Evolutionary conservation across 2,329 filamentous ascomycete genomes (phyloP).

Genomic region (Fusarium miscanthi): DNA sequence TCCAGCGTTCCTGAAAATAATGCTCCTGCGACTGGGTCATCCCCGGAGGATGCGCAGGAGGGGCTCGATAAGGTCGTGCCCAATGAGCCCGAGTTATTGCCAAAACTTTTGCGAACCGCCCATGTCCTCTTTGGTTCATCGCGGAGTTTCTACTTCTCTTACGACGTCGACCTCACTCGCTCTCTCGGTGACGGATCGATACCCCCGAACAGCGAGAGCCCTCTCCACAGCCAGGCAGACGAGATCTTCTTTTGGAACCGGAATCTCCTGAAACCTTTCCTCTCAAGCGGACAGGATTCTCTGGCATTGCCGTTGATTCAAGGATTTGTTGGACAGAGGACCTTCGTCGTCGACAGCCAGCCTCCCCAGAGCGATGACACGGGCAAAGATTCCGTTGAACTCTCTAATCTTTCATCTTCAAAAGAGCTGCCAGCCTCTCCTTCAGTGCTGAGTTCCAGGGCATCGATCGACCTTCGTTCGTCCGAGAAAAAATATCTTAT

Average conservation of each 20-base stretch:
- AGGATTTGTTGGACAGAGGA: conserved; percentile 89
- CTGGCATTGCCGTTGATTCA: conserved; percentile 88
- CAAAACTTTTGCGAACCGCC: conserved; percentile 85
- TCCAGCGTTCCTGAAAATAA: conserved; percentile 31
- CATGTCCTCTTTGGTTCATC: conserved; percentile 86
- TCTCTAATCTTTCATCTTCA: conserved; percentile 53
- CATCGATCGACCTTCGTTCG: conserved; percentile 56
- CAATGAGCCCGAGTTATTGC: conserved; percentile 68
- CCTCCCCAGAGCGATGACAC: conserved; percentile 65
- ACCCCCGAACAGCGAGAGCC: conserved; percentile 48
- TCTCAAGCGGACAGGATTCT: conserved; percentile 75
- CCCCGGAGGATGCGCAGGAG: conserved; percentile 51
- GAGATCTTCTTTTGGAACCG: conserved; percentile 92
- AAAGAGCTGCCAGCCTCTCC: conserved; percentile 43
- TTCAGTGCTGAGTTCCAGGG: conserved; percentile 38
- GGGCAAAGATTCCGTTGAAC: conserved; percentile 59
- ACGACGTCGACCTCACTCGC: conserved; percentile 91
- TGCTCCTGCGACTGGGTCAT: conserved; percentile 18
- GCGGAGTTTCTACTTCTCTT: conserved; percentile 92
- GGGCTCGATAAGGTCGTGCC: conserved; percentile 39
- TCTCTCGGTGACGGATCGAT: conserved; percentile 57
- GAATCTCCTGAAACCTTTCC: conserved; percentile 78
- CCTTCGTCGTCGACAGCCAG: conserved; percentile 77
- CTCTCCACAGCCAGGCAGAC: conserved; percentile 79
- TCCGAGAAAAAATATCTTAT: conserved; percentile 74